phyloP scores from a whole-genome alignment of 805 yeast species.

The Lachancea quebecensis region DNA sequence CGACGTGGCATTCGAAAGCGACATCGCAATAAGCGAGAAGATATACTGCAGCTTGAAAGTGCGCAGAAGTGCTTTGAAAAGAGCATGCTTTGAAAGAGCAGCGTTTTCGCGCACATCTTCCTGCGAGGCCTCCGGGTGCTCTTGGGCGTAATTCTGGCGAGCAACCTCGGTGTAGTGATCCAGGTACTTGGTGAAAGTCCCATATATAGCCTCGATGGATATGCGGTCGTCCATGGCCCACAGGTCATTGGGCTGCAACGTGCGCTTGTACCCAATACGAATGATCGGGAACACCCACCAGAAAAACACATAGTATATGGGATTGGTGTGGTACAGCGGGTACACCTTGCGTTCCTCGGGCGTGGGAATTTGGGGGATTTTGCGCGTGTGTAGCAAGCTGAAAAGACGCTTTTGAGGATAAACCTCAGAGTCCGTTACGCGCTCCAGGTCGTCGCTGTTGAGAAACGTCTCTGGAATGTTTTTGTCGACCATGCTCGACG shows the following conservation, averaged over 20 bases:
- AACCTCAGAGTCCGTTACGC: conserved; percentile 30
- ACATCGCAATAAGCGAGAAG: conserved; percentile 38
- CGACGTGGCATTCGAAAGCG: conserved; percentile 40
- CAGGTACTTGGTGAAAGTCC: conserved; percentile 33
- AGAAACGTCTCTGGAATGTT: conserved; percentile 29
- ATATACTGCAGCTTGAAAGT: conserved; percentile 46
- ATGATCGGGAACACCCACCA: conserved; percentile 66
- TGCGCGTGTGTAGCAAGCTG: conserved; percentile 42
- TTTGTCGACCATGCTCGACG: conserved; percentile 12
- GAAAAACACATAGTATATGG: conserved; percentile 43
- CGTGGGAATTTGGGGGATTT: conserved; percentile 44
- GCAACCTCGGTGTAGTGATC: conserved; percentile 29
- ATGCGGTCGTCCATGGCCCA: conserved; percentile 39
- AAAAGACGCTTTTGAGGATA: conserved; percentile 43
- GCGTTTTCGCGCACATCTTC: conserved; percentile 33
- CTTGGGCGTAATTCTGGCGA: conserved; percentile 26
- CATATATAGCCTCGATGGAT: conserved; percentile 37
- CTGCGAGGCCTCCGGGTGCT: conserved; percentile 33
- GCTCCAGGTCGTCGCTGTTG: conserved; percentile 30
- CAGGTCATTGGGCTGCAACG: conserved; percentile 58
- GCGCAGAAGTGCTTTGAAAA: conserved; percentile 40
- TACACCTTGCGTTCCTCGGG: conserved; percentile 43
- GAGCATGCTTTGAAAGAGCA: conserved; percentile 24
- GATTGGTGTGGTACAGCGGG: conserved; percentile 41
- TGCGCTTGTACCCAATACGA: conserved; percentile 63